Base-by-base conservation (phyloP, 495 filamentous ascomycete genomes). In the Daldinia loculata region DNA sequence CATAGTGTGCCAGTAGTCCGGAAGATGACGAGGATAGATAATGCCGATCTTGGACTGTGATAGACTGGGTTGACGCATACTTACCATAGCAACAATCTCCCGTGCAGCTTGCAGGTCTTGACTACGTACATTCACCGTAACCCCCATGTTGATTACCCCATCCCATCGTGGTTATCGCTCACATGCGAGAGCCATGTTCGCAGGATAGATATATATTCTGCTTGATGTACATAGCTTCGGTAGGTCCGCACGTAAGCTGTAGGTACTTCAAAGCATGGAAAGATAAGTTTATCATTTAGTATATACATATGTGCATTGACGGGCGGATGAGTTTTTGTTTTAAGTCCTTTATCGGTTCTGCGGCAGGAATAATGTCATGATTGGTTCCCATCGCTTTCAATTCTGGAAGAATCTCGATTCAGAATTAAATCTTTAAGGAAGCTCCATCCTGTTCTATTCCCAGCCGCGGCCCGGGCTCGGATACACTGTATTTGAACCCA, bases 31-130 rank as follows among this genome's bases (percentile, higher is more conserved):
- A 63, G 39, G 63, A 41, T 56, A 36, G 65, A 39, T 41, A 15
- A 63, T 58, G 53, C 45, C 38, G 58, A 56, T 67, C 53, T 51
- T 61, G n/a, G 50, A 30, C 26, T 17, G 50, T 53, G 34, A 56
- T 45, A 45, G 56, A 27, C 61, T 61, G 63, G 63, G 38, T 55
- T 56, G 56, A 56, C 66, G 70, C 70, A 61, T 72, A 51, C 34
- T 50, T 50, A 50, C 58, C 22, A 45, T 63, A 63, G 59, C 69
- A 72, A 71, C 69, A 72, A 71, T 71, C 57, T 71, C 63, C 63
- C 63, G 39, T 55, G 55, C 63, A 64, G 19, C 36, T 61, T 61
- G 41, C 55, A 66, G 51, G 64, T 26, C 60, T 61, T 63, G 34
- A 15, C 38, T 52, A 38, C 19, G 43, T 43, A 63, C 48, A 61